Evolutionary conservation across 2,329 filamentous ascomycete genomes (phyloP).

Genomic region (Xylaria sp.): DNA sequence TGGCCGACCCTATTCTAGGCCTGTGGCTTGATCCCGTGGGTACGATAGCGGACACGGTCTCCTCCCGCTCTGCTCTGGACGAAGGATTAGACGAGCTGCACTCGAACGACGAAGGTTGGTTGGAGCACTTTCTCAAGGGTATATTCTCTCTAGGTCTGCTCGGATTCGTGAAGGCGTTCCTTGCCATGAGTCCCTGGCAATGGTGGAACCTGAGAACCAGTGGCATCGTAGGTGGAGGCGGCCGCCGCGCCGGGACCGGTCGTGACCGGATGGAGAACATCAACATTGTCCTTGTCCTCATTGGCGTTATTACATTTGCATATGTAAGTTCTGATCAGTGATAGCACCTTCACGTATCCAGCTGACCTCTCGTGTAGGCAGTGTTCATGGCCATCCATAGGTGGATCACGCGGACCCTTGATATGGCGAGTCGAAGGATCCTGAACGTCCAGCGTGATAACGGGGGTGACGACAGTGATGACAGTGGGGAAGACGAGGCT

Average conservation of each 20-base stretch:
- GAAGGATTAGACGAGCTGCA: slow-evolving; percentile 46
- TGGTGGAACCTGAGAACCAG: slow-evolving; percentile 74
- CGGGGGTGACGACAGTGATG: slow-evolving; percentile 41
- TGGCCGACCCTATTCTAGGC: slow-evolving; percentile 91
- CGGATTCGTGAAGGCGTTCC: slow-evolving; percentile 79
- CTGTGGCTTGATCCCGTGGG: slow-evolving; percentile 80
- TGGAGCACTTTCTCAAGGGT: slow-evolving; percentile 84
- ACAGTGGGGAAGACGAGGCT: slow-evolving; percentile 22
- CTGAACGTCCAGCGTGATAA: slow-evolving; percentile 76
- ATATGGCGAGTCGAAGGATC: slow-evolving; percentile 77
- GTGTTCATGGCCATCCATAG: slow-evolving; percentile 81
- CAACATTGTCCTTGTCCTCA: slow-evolving; percentile 75
- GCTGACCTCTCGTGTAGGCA: slow-evolving; percentile 49
- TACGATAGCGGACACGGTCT: slow-evolving; percentile 57
- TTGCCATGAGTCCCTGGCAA: slow-evolving; percentile 74
- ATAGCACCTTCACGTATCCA: background rate
- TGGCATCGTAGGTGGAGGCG: slow-evolving; percentile 55
- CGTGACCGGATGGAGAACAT: slow-evolving; percentile 78
- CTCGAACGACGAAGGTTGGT: slow-evolving; percentile 67
- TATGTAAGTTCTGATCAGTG: slow-evolving; percentile 57
- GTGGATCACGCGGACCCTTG: slow-evolving; percentile 72
- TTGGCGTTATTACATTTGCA: slow-evolving; percentile 81
- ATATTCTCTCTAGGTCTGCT: slow-evolving; percentile 86
- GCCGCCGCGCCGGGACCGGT: slow-evolving; percentile 64
- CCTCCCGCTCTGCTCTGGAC: slow-evolving; percentile 43